These are phyloP conservation scores for Ophiostoma montium DNA, from an alignment of 2,329 filamentous ascomycete genomes.

Conservation along the genomic window DNA sequence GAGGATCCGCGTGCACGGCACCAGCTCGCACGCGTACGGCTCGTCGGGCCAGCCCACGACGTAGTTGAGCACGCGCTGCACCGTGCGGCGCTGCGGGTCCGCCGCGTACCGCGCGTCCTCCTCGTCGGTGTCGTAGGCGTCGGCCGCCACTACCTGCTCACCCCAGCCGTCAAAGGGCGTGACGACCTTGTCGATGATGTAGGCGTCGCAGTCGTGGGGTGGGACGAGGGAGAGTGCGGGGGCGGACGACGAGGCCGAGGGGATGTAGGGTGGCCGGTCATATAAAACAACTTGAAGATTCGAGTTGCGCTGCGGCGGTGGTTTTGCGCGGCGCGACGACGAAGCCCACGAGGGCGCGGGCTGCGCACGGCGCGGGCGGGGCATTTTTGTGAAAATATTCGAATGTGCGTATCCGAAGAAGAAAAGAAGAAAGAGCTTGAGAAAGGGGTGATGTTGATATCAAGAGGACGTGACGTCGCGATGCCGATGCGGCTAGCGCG, in stretches of 20 bases:
- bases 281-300: constrained; percentile 21
- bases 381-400: neutral
- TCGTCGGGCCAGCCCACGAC: constrained; percentile 40
- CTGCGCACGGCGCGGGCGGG: neutral
- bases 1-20: constrained; percentile 33
- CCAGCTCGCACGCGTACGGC: constrained; percentile 29
- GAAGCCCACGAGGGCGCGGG: neutral
- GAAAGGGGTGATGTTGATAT: too few relatives aligned
- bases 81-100: constrained; percentile 3
- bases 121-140: constrained; percentile 4
- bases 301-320: neutral
- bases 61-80: constrained; percentile 33
- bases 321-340: neutral
- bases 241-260: constrained; percentile 29
- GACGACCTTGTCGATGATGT: constrained; percentile 40
- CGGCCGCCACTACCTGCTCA: neutral
- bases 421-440: too few relatives aligned
- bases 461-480: too few relatives aligned
- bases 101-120: neutral
- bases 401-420: too few relatives aligned
- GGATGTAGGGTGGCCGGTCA: constrained; percentile 27
- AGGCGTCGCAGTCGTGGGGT: constrained; percentile 36
- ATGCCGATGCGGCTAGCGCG: too few relatives aligned
- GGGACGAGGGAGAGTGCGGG: constrained; percentile 31
- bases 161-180: constrained; percentile 21